Base-by-base conservation (phyloP, 441 rosid species). In the Adansonia grandidieri region DNA sequence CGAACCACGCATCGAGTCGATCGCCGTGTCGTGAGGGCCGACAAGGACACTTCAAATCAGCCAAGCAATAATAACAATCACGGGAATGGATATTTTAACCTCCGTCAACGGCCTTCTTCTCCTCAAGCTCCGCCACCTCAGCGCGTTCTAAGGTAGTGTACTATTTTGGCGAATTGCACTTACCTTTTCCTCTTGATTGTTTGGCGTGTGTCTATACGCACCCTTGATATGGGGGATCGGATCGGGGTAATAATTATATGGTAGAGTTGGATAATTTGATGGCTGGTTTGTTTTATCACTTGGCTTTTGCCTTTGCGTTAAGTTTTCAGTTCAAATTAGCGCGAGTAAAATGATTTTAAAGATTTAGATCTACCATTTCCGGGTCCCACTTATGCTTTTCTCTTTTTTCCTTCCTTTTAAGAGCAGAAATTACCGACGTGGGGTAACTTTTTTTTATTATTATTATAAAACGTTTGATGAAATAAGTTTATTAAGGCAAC, bases 111-210 rank as follows among this genome's bases (percentile, higher is more conserved):
- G 42, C 89, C 86, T 0, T 75, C 87, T 64, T 78, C 91, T 1
- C 89, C 89, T 69, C 87, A 82, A 9, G 80, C 83, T 1, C 87
- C 83, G 62, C 82, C 85, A 20, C 80, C 86, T 65, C 91, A 87
- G 80, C 91, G 92, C 22, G 76, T 88, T 74, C 89, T 89, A 83
- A 88, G 94, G 94, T 91, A 87, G 14, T 40, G 17, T 76, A 11
- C 14, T 24, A 14, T 57, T 42, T 58, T 58, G n/a, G 9, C 9
- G 8, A 11, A 13, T 28, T 44, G 20, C 19, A 28, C 56, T 44
- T 5, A 37, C 42, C 42, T 42, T 22, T 14, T 50, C 69, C 24
- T 58, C 2, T 58, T 58, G 63, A 20, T 10, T 19, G 1, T 14
- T 22, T 32, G 32, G 78, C 65, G 80, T 80, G 82, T 78, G 78